Evolutionary conservation across 768 basidiomycete species (phyloP), one percentile per base, ranked within the genome.

Genomic region (Cystobasidium ongulense): DNA sequence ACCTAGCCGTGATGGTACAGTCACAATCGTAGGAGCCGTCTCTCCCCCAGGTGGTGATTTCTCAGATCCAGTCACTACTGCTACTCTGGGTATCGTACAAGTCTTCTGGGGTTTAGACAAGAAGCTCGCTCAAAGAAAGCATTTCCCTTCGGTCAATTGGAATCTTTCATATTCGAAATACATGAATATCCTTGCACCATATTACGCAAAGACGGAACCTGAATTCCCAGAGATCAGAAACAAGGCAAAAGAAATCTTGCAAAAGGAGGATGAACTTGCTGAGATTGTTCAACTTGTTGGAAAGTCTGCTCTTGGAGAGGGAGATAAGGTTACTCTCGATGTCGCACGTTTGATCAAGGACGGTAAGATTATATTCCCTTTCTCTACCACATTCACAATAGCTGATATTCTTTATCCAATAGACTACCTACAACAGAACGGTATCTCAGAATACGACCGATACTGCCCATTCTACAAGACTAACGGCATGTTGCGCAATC

Each of bases 121-220:
- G 88, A 93, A 95, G 81, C 88, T 98, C 74, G 96, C 96, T 1
- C 96, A 98, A 81, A 87, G 95, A 76, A 98, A 99, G 82, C 94
- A 99, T 81, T 99, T 99, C 86, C 96, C 96, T 0, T 96, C 94
- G n/a, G 95, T 99, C 81, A 97, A 99, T 83, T 99, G 96, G 96
- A 96, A 89, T 77, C 84, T 96, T n/a, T 99, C 96, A 11, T 98
- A 98, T 82, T 98, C 96, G 74, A 99, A 99, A 82, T 98, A 99
- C 75, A 75, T 77, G 18, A 77, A 75, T 63, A 76, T 79, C 36
- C 76, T 80, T 21, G 75, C 79, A 63, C 86, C 90, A 0, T 89
- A 93, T 82, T 99, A 98, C 82, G 93, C 98, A 81, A 83, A 85
- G 52, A 88, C 88, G 63, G 88, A 91, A 78, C 90, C 92, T 2